Evolutionary conservation across 2,329 filamentous ascomycete species (phyloP).

Genomic region (Fusarium duplospermum): DNA sequence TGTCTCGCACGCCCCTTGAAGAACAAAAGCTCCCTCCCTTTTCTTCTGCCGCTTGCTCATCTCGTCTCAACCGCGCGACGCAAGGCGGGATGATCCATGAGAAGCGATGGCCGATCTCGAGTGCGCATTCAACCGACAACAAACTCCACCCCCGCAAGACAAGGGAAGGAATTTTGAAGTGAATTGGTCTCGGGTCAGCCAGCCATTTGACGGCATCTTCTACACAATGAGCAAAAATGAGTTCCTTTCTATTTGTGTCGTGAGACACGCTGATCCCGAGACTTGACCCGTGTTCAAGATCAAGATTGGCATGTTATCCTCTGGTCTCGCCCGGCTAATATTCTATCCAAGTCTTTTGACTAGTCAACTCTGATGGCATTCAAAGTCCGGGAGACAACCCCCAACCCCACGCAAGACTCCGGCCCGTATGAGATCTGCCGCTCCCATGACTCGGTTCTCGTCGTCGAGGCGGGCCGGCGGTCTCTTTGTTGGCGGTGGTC

Average conservation of each 20-base stretch:
- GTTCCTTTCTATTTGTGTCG: neutral
- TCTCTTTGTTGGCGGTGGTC: neutral
- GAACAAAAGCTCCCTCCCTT: slow-evolving; percentile 2
- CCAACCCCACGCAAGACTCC: slow-evolving; percentile 6
- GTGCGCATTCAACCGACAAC: neutral
- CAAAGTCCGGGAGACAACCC: slow-evolving; percentile 9
- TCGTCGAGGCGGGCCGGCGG: neutral
- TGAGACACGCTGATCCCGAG: slow-evolving; percentile 1
- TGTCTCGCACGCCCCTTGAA: neutral
- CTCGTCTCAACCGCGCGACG: slow-evolving; percentile 2
- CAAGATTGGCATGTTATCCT: neutral
- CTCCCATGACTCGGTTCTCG: slow-evolving; percentile 20
- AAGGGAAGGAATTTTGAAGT: neutral
- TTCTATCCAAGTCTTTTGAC: neutral
- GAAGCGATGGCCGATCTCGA: slow-evolving; percentile 12
- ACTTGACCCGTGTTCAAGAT: slow-evolving; percentile 1
- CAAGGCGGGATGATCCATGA: slow-evolving; percentile 4
- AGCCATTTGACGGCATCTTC: neutral
- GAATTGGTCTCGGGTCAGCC: slow-evolving; percentile 10
- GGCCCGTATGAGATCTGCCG: slow-evolving; percentile 10
- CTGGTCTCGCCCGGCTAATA: slow-evolving; percentile 2
- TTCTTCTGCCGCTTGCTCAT: neutral
- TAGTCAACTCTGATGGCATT: neutral
- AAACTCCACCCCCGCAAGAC: neutral
- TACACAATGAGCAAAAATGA: neutral